A percentile compares a stretch with the other conserved stretches of the same genome.
These are phyloP conservation scores for Fusarium tanahbumbuense DNA, from an alignment of 2,329 filamentous ascomycete species.

Conservation along the genomic window DNA sequence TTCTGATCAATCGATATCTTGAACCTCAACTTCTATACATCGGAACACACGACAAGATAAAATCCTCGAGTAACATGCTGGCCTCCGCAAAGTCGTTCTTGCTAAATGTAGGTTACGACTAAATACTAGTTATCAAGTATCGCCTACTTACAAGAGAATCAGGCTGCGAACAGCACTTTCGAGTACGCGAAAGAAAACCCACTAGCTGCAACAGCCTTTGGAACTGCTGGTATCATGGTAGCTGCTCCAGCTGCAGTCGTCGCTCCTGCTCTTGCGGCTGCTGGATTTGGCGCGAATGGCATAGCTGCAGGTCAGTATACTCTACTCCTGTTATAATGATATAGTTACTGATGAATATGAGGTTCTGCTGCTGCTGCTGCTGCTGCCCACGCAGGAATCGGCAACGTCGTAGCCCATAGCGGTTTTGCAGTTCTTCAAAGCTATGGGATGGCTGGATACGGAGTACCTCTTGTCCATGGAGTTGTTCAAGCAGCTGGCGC, in stretches of 20 bases:
- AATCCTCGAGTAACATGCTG: background rate
- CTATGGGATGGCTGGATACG: constrained; percentile 47
- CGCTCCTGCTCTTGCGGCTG: constrained; percentile 17
- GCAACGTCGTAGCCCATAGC: constrained; percentile 40
- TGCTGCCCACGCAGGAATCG: constrained; percentile 42
- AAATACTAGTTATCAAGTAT: no score
- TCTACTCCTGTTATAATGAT: background rate
- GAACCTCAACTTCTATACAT: background rate
- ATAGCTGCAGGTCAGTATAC: constrained; percentile 30
- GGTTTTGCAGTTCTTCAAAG: constrained; percentile 49
- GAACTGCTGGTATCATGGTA: constrained; percentile 12
- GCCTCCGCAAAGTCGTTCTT: background rate
- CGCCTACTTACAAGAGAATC: background rate
- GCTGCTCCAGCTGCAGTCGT: constrained; percentile 22
- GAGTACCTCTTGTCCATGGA: constrained; percentile 32
- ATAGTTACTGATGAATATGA: background rate
- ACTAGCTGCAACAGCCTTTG: background rate
- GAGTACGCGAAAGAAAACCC: constrained; percentile 5
- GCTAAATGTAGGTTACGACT: background rate
- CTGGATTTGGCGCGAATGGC: constrained; percentile 38
- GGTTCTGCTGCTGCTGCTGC: constrained; percentile 9
- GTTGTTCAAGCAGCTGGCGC: constrained; percentile 22
- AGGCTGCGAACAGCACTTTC: constrained; percentile 2
- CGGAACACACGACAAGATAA: background rate
- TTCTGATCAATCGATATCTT: background rate